A percentile compares a stretch with the other conserved stretches of the same genome.
Evolutionary conservation across 257 asterid species (phyloP).

Genomic region (Scutellaria minor): DNA sequence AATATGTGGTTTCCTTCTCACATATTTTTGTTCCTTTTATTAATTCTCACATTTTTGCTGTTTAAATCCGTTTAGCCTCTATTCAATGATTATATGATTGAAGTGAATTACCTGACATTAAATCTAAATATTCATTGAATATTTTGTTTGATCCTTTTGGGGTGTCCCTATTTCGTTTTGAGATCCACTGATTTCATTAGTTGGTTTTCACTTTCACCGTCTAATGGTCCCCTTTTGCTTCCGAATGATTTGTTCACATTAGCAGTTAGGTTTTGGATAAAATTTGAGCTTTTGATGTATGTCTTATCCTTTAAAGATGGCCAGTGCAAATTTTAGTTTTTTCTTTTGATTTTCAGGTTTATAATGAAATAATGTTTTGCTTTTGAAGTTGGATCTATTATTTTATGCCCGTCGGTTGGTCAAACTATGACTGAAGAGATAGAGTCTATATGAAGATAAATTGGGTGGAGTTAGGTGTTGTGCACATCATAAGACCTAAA

Average conservation of each 20-base stretch:
- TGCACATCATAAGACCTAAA: not conserved
- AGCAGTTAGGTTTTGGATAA: not conserved
- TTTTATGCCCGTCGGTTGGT: conserved; percentile 9
- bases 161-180: conserved; percentile 16
- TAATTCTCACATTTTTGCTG: not conserved
- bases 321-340: not conserved
- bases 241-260: not conserved
- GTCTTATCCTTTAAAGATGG: conserved; percentile 16
- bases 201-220: conserved; percentile 1
- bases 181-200: conserved; percentile 1
- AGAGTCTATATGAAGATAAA: not conserved
- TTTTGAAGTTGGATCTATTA: conserved; percentile 6
- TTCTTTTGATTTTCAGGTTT: conserved; percentile 4
- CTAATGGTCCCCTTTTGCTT: not conserved
- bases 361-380: conserved; percentile 2
- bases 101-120: no score
- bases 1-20: conserved; percentile 3
- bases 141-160: conserved; percentile 15
- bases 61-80: no score
- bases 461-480: conserved; percentile 3
- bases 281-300: conserved; percentile 5
- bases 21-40: not conserved
- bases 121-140: no score
- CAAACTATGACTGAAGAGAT: conserved; percentile 12
- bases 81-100: no score